Evolutionary conservation across 495 filamentous ascomycete species (phyloP).

Genomic region (Podospora pseudoanserina): DNA sequence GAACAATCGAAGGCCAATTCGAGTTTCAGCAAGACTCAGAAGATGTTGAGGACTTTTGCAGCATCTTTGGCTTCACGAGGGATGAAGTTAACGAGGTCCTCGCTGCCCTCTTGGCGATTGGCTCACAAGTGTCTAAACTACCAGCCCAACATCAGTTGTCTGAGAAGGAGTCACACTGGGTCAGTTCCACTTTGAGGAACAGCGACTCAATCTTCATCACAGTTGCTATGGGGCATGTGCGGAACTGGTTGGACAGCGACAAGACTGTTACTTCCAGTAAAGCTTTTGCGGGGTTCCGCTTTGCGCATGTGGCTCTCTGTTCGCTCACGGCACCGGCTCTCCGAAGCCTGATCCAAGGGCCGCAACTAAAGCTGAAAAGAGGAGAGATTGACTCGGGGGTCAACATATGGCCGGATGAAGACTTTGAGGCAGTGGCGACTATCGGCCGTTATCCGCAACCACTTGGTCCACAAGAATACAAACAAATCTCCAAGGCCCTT

Average conservation of each 20-base stretch:
- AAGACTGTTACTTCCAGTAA: not conserved
- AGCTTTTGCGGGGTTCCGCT: constrained; percentile 1
- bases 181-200: not conserved
- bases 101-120: not conserved
- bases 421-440: not conserved
- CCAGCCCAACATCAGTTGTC: not conserved
- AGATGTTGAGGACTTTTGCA: constrained; percentile 3
- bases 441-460: not conserved
- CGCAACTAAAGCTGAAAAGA: not conserved
- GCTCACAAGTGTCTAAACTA: not conserved
- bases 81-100: not conserved
- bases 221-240: not conserved
- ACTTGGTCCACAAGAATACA: not conserved
- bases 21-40: not conserved
- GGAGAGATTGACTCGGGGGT: not conserved
- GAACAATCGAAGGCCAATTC: constrained; percentile 3
- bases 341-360: not conserved
- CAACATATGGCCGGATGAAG: not conserved
- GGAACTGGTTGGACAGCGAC: constrained; percentile 6
- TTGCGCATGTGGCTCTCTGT: constrained; percentile 8
- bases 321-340: not conserved
- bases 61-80: not conserved
- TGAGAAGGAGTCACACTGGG: not conserved
- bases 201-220: not conserved
- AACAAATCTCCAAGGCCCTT: constrained; percentile 5